Evolutionary conservation across 1,284 basidiomycete species (phyloP), one percentile per base, ranked within the genome.

Genomic region (Cryptococcus floricola): DNA sequence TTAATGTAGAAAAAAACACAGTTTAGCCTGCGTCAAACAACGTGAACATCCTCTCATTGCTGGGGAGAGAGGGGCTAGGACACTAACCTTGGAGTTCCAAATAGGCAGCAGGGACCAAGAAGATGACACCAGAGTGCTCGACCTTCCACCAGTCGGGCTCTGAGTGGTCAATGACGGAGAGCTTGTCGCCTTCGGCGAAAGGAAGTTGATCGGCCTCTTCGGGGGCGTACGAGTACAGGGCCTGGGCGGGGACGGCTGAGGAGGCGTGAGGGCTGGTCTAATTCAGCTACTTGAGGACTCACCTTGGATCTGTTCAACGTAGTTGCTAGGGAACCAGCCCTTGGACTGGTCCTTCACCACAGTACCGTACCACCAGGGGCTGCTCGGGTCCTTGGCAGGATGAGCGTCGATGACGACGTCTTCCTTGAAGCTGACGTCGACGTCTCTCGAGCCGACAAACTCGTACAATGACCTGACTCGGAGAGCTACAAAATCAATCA

Each of bases 101-200:
- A 72, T 95, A 96, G 18, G 86, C 84, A 42, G 91, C 89, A 47
- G 93, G 93, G 4, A 93, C 90, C 68, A 93, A 85, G 78, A 88
- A 88, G 57, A 94, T 85, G 58, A 85, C 77, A 38, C 91, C 91
- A 54, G 83, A 83, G 70, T 84, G 83, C 77, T 94, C 91, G 38
- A 87, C 87, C 79, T 93, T 95, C 89, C 89, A 96, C 93, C 93
- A 97, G 70, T 91, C 89, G 50, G 80, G 80, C 64, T 94, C 92
- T 56, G 81, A 82, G 52, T 79, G 82, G 71, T 96, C 93, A 54
- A 96, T 82, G 60, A 97, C 85, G 10, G 80, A 79, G 49, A 96
- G 77, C 41, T 77, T 70, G 56, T 93, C 88, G 58, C 88, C 91
- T 77, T 91, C 90, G 10, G 77, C 77, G 69, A 96, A 89, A 0